Base-by-base conservation (phyloP, 108 stramenopile species). In the Cyclotella baltica region DNA sequence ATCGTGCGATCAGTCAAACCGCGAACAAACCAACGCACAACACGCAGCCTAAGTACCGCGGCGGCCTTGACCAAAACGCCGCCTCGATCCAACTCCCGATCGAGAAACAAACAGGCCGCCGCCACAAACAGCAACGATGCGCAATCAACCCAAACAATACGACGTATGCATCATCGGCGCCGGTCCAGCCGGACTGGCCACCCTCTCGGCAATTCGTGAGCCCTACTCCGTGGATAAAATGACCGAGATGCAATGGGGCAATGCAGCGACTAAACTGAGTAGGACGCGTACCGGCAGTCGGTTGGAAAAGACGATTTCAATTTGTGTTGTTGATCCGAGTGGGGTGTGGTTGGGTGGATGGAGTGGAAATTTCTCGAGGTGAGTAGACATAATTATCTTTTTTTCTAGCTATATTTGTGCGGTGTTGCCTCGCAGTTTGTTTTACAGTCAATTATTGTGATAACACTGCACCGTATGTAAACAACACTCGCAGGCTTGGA, bases 121-220 rank as follows among this genome's bases (percentile, higher is more conserved):
- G n/a, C n/a, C n/a, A n/a, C n/a, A n/a, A n/a, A n/a, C n/a, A n/a
- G 40, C 40, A 13, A 43, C 13, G 40, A 43, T 11, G 40, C 10
- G 10, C 40, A 27, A 23, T n/a, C 13, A 6, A 33, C 5, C 65
- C 19, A 70, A 47, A 33, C 28, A 53, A 10, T 87, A 48, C 57
- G 89, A 92, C 48, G 75, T 92, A 31, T 83, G 81, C 70, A 92
- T 92, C 75, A 72, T 90, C 31, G 92, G 92, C 11, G 72, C 84
- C 20, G 92, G 92, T 1, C 92, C 92, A 20, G 89, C 86, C 0
- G 88, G 85, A 1, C 67, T 92, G 13, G 85, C 89, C 1, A 43
- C 66, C 19, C 75, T 92, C n/a, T 89, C 88, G 4, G 89, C 89
- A 1, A 30, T 88, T 23, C 75, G 63, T 1, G 83, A 85, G 48